Percentiles rank a stretch among this genome's conserved stretches.
These are phyloP conservation scores for Microsporum audouinii DNA, from an alignment of 2,329 filamentous ascomycete genomes.

Conservation along the genomic window DNA sequence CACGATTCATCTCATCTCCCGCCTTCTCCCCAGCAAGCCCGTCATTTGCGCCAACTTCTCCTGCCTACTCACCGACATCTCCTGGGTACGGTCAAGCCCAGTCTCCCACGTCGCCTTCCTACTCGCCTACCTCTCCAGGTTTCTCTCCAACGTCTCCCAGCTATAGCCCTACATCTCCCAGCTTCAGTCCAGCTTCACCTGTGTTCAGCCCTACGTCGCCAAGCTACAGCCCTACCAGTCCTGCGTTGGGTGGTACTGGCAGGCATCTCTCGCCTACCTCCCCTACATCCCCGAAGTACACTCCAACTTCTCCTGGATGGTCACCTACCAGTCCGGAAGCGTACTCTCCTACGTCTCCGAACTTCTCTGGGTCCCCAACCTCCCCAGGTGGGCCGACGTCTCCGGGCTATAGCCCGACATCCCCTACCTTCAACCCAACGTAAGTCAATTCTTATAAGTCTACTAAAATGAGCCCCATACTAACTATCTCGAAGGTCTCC, in stretches of 20 bases:
- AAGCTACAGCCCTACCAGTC: constrained; percentile 46
- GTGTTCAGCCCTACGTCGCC: constrained; percentile 48
- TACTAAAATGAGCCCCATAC: not conserved
- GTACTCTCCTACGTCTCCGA: constrained; percentile 41
- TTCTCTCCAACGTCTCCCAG: constrained; percentile 49
- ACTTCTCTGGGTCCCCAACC: constrained; percentile 37
- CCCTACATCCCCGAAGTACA: constrained; percentile 44
- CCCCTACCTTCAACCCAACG: constrained; percentile 34
- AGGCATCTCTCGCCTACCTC: constrained; percentile 36
- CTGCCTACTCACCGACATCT: constrained; percentile 42
- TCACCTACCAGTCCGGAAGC: constrained; percentile 37
- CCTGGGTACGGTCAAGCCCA: constrained; percentile 48
- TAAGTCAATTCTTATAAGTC: constrained; percentile 19
- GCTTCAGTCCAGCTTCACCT: constrained; percentile 42
- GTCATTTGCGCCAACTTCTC: constrained; percentile 51
- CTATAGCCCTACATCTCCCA: constrained; percentile 50
- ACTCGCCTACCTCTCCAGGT: constrained; percentile 45
- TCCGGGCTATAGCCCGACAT: constrained; percentile 35
- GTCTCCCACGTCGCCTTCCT: constrained; percentile 50
- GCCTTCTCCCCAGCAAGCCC: constrained; percentile 45
- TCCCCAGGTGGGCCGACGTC: constrained; percentile 32
- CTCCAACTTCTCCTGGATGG: constrained; percentile 44
- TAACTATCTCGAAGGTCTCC: constrained; percentile 24
- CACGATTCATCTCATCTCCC: constrained; percentile 44
- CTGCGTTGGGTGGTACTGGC: constrained; percentile 31